Percentiles rank a stretch among this genome's conserved stretches.
Conservation (phyloP, 2,329 filamentous ascomycete genomes). For the Botryosphaeria agaves region DNA sequence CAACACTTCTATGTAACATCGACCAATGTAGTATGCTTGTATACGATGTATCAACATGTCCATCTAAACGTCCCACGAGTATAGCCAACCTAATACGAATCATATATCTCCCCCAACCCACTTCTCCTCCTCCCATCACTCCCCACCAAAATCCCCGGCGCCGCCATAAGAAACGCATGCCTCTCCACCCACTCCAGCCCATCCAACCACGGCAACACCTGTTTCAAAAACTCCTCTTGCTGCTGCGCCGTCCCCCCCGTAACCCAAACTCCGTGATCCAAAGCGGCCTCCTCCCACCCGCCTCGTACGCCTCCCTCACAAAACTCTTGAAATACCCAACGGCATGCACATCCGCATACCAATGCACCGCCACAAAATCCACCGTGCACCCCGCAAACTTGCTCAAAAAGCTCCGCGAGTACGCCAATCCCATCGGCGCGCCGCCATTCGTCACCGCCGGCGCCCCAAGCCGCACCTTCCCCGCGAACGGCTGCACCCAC, state of each 20-base stretch:
- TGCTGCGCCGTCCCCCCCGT: conserved; percentile 23
- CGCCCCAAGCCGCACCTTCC: conserved; percentile 35
- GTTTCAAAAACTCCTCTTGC: conserved; percentile 29
- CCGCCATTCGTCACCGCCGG: conserved; percentile 45
- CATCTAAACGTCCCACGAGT: no score
- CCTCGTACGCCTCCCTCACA: conserved; percentile 7
- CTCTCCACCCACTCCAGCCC: conserved; percentile 33
- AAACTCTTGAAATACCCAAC: conserved; percentile 24
- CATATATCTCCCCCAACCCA: conserved; percentile 8
- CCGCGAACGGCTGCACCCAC: conserved; percentile 38
- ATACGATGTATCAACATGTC: no score
- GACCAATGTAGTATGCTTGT: no score
- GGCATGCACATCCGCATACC: conserved; percentile 36
- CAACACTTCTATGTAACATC: no score
- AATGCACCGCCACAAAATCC: conserved; percentile 47
- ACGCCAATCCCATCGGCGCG: conserved; percentile 32
- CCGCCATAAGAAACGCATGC: conserved; percentile 64
- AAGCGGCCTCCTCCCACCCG: conserved; percentile 7
- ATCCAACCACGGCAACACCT: conserved; percentile 27
- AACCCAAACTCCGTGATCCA: conserved; percentile 47
- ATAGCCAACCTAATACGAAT: conserved; percentile 7
- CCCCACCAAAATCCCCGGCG: conserved; percentile 15
- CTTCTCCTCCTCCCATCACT: conserved; percentile 7
- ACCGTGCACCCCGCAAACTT: conserved; percentile 36
- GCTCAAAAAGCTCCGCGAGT: conserved; percentile 35